phyloP scores from a whole-genome alignment of 2,329 filamentous ascomycete species.

The Colletotrichum sp. region DNA sequence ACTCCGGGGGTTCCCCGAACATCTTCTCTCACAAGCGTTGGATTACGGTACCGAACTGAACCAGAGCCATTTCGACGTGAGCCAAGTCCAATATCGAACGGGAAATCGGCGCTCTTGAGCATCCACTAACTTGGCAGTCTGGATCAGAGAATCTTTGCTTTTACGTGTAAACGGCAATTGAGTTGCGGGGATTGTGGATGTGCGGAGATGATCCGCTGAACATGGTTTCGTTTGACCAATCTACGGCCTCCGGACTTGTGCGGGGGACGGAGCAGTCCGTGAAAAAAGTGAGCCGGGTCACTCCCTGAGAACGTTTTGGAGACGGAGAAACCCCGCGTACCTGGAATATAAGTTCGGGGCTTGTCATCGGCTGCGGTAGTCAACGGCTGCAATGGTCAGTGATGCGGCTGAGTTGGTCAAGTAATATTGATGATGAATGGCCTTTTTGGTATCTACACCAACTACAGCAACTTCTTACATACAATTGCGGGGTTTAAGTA shows the following conservation, averaged over 20 bases:
- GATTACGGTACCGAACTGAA: background rate
- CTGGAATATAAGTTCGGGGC: background rate
- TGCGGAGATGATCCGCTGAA: background rate
- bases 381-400: background rate
- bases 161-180: background rate
- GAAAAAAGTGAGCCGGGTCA: background rate
- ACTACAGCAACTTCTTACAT: background rate
- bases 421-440: background rate
- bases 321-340: background rate
- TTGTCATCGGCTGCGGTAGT: background rate
- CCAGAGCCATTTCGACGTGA: background rate
- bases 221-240: background rate
- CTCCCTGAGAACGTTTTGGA: background rate
- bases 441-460: background rate
- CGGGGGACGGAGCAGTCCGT: background rate
- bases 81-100: background rate
- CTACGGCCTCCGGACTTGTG: slow-evolving; percentile 23
- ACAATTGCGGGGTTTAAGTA: background rate
- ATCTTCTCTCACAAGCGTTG: background rate
- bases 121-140: background rate
- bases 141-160: background rate
- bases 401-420: background rate
- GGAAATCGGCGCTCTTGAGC: background rate
- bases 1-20: background rate
- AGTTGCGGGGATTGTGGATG: background rate